Conservation (phyloP, 2,329 filamentous ascomycete species). For the Cytospora paraplurivora region DNA sequence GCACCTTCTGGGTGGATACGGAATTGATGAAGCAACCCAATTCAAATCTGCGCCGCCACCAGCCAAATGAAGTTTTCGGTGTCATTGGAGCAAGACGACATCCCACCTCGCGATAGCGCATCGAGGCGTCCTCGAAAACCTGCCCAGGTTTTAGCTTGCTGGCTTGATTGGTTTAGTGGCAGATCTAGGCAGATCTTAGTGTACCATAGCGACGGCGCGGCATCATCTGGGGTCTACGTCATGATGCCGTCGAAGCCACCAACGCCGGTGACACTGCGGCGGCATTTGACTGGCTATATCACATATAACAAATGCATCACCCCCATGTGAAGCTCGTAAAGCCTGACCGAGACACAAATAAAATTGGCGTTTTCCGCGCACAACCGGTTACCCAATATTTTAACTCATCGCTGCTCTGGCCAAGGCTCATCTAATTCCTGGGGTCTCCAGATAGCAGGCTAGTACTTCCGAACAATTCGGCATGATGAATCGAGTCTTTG, state of each 20-base stretch:
- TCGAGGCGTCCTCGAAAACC: background rate
- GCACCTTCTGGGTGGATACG: background rate
- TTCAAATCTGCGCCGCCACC: background rate
- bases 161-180: background rate
- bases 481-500: slow-evolving; percentile 25
- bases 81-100: background rate
- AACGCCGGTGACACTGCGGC: background rate
- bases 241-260: slow-evolving; percentile 9
- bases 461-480: background rate
- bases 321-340: background rate
- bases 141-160: background rate
- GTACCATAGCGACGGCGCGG: slow-evolving; percentile 13
- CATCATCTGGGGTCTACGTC: slow-evolving; percentile 12
- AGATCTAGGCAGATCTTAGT: slow-evolving; percentile 5
- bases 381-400: background rate
- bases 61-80: background rate
- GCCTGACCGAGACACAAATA: background rate
- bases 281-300: background rate
- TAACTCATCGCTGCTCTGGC: background rate
- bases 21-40: background rate
- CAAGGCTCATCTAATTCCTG: background rate
- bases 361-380: background rate
- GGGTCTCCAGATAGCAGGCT: background rate
- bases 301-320: background rate
- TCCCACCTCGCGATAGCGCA: slow-evolving; percentile 2